A percentile compares a stretch with the other conserved stretches of the same genome.
These are phyloP conservation scores for Rhinocladiella mackenziei DNA, from an alignment of 2,329 filamentous ascomycete species.

Conservation along the genomic window DNA sequence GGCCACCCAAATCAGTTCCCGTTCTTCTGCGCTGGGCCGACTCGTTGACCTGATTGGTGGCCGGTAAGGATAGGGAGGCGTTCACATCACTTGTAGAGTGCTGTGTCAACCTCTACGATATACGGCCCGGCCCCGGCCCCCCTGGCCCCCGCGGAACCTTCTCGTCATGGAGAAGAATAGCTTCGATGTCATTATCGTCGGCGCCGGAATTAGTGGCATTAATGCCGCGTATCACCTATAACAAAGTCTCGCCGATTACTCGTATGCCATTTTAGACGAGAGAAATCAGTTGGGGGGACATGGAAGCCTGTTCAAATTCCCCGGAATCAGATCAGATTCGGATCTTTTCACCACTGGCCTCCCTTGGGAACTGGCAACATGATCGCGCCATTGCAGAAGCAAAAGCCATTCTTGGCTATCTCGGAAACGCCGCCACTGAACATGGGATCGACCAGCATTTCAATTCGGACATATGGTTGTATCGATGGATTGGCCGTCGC, in stretches of 20 bases:
- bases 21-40: neutral
- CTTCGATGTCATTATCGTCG: constrained; percentile 61
- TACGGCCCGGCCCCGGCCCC: no score
- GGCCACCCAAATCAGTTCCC: neutral
- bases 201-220: constrained; percentile 71
- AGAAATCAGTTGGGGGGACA: constrained; percentile 67
- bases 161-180: no score
- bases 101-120: no score
- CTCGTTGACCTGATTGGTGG: no score
- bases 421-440: constrained; percentile 49
- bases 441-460: constrained; percentile 56
- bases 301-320: constrained; percentile 74
- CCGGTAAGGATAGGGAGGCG: no score
- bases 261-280: constrained; percentile 65
- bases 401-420: constrained; percentile 52
- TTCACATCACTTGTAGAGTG: no score
- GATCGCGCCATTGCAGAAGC: constrained; percentile 51
- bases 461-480: constrained; percentile 48
- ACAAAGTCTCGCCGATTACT: constrained; percentile 51
- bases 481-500: constrained; percentile 52
- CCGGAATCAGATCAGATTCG: constrained; percentile 59
- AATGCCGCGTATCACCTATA: constrained; percentile 70
- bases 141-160: no score
- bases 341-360: constrained; percentile 63
- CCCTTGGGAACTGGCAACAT: constrained; percentile 64